Percentiles rank a stretch among this genome's conserved stretches.
Conservation (phyloP, 192 early-diverging fungal genomes). For the Chytriomyces sp. region DNA sequence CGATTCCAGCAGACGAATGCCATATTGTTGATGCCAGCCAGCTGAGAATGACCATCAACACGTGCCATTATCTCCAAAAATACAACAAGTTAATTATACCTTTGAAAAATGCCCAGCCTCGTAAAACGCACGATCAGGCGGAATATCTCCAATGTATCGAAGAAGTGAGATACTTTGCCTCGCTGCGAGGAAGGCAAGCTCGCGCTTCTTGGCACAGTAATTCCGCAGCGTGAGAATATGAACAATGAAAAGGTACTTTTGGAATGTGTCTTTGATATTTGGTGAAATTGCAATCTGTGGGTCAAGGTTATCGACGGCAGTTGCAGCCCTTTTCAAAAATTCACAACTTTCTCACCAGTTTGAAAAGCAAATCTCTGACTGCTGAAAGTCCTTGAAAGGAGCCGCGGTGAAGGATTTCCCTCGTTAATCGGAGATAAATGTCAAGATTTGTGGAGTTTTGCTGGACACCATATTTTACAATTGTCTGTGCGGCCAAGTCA, state of each 20-base stretch:
- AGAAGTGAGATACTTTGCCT: constrained; percentile 60
- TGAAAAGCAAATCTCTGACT: constrained; percentile 58
- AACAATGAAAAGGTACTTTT: constrained; percentile 49
- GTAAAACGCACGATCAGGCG: constrained; percentile 59
- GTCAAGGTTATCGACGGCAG: neutral
- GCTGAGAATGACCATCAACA: constrained; percentile 35
- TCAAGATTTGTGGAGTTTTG: constrained; percentile 41
- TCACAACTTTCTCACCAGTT: constrained; percentile 40
- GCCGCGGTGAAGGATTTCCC: constrained; percentile 44
- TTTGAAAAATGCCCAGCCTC: constrained; percentile 62
- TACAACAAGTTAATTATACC: constrained; percentile 33
- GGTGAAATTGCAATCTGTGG: constrained; percentile 37
- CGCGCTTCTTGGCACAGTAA: constrained; percentile 58
- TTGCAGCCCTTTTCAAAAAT: constrained; percentile 6
- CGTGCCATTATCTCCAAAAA: neutral
- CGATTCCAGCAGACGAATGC: constrained; percentile 72
- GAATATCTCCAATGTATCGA: constrained; percentile 60
- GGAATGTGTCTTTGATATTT: constrained; percentile 49
- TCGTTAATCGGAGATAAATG: constrained; percentile 48
- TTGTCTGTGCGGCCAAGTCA: constrained; percentile 40
- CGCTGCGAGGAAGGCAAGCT: constrained; percentile 59
- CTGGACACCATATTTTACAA: constrained; percentile 54
- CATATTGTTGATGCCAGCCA: constrained; percentile 62
- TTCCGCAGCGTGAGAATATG: constrained; percentile 57
- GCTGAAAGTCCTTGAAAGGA: constrained; percentile 37